phyloP scores from a whole-genome alignment of 148 eudicot genomes.

The Spergularia bocconei region DNA sequence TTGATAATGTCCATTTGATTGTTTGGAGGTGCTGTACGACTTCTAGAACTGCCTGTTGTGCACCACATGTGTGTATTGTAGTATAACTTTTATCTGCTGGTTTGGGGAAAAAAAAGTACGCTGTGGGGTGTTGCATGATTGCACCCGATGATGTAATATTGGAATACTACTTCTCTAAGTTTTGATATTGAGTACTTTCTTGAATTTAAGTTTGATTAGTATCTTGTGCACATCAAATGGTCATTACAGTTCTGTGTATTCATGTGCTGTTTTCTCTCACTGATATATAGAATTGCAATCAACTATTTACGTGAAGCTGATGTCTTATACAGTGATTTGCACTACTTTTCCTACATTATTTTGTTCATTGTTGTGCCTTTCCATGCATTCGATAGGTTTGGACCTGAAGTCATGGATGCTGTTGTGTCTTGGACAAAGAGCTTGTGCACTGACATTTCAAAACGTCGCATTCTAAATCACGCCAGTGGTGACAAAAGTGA shows the following conservation, averaged over 20 bases:
- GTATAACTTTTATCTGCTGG: neutral
- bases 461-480: slow-evolving; percentile 50
- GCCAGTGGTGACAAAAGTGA: slow-evolving; percentile 38
- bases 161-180: neutral
- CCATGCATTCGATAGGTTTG: slow-evolving; percentile 58
- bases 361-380: neutral
- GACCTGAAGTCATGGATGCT: slow-evolving; percentile 94
- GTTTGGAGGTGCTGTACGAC: neutral
- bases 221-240: neutral
- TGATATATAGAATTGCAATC: neutral
- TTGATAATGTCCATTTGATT: neutral
- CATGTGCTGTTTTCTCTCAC: neutral
- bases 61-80: neutral
- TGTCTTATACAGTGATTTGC: neutral
- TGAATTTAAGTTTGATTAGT: neutral
- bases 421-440: slow-evolving; percentile 87
- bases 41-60: neutral
- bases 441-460: slow-evolving; percentile 62
- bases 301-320: neutral
- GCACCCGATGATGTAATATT: neutral
- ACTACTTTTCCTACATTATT: neutral
- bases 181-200: neutral
- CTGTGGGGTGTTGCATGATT: neutral
- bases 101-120: neutral
- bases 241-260: neutral